Conservation (phyloP, 768 basidiomycete species). For the Lentinula detonsa region DNA sequence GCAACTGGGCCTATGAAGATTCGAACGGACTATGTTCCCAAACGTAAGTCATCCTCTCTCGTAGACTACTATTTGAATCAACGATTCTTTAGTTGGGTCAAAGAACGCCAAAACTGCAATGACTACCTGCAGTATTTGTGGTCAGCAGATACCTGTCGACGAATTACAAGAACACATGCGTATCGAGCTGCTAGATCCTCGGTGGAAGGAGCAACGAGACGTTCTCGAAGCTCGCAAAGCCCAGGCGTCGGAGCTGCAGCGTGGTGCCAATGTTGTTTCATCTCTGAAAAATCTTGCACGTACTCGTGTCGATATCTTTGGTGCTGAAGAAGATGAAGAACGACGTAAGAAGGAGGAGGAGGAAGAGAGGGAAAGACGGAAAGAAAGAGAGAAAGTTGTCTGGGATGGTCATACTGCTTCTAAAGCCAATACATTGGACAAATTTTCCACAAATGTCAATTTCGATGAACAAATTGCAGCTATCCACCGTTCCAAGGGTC, state of each 20-base stretch:
- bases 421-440: constrained; percentile 87
- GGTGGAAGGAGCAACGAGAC: constrained; percentile 96
- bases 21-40: constrained; percentile 93
- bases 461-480: constrained; percentile 98
- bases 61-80: constrained; percentile 9
- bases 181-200: constrained; percentile 94
- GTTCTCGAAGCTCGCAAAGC: constrained; percentile 84
- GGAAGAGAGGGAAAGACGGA: constrained; percentile 71
- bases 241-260: constrained; percentile 80
- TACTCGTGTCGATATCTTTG: constrained; percentile 97
- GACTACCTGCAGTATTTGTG: constrained; percentile 89
- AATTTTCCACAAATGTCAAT: constrained; percentile 89
- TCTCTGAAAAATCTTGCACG: constrained; percentile 91
- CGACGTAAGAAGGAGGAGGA: constrained; percentile 83
- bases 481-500: constrained; percentile 88
- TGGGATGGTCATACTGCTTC: constrained; percentile 99
- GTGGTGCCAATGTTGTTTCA: constrained; percentile 89
- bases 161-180: constrained; percentile 98
- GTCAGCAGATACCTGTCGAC: constrained; percentile 94
- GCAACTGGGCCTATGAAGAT: constrained; percentile 88
- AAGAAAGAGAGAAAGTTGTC: constrained; percentile 90
- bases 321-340: constrained; percentile 90
- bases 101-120: constrained; percentile 63
- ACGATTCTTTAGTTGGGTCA: constrained; percentile 46
- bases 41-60: constrained; percentile 48